Base-by-base conservation (phyloP, 106 monocot species). In the Amphibolis antarctica region DNA sequence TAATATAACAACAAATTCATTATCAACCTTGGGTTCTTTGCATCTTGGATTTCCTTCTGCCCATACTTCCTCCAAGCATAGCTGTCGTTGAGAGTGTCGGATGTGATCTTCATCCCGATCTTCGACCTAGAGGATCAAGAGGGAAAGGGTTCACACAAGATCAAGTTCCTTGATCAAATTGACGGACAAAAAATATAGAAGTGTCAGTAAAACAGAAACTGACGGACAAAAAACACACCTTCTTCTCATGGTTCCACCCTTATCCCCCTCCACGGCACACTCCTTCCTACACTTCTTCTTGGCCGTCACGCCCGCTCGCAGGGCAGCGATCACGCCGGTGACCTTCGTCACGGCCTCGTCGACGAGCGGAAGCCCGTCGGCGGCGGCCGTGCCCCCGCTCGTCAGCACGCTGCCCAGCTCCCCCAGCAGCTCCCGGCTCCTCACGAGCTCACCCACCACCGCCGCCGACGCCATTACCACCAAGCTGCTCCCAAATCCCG, bases 31-130 rank as follows among this genome's bases (percentile, higher is more conserved):
- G 78, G 76, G 11, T 65, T 46, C 26, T 60, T 60, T 12, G 74
- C 46, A 28, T 67, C 62, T 48, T 62, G 79, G 47, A 88, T 88
- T 7, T 55, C 58, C 53, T 84, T 88, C 73, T 84, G 88, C 50
- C 88, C 88, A 59, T 88, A 88, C 66, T 88, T 88, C 26, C 88
- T 68, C 88, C 88, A 88, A 19, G 63, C 48, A 10, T 74, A 64
- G 0, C 77, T 84, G 66, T 88, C 88, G 0, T 81, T 71, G 11
- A 74, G 43, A 4, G 67, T 79, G 4, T 60, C 44, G 4, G 78
- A 24, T 43, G 21, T 47, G 0, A 63, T 52, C 46, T 21, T 74
- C 43, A 60, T 21, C 67, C n/a, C 60, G 58, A 67, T 17, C 62
- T 49, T 43, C 20, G 55, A 44, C 45, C 81, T 88, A 66, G 28